These are phyloP conservation scores for Amanita jacksonii DNA, from an alignment of 768 basidiomycete genomes.

Conservation along the genomic window DNA sequence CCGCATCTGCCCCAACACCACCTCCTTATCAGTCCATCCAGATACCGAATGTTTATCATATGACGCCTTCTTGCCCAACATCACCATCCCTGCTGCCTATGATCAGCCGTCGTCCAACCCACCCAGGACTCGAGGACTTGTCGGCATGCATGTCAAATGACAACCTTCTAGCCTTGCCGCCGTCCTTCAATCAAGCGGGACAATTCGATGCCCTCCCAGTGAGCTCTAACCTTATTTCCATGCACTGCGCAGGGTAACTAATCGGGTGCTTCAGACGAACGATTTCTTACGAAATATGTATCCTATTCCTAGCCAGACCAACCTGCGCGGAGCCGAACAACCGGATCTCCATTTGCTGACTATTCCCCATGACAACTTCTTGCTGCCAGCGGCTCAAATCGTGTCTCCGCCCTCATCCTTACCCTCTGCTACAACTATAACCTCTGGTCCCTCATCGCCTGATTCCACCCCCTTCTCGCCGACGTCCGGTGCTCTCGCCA, in stretches of 20 bases:
- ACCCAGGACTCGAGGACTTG: slow-evolving; percentile 33
- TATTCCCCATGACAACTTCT: slow-evolving; percentile 27
- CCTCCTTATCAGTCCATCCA: slow-evolving; percentile 60
- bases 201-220: slow-evolving; percentile 41
- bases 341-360: slow-evolving; percentile 32
- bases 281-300: slow-evolving; percentile 45
- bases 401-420: slow-evolving; percentile 37
- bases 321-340: slow-evolving; percentile 10
- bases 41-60: slow-evolving; percentile 50
- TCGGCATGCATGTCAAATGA: slow-evolving; percentile 46
- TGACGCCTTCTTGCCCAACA: slow-evolving; percentile 49
- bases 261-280: slow-evolving; percentile 26
- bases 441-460: slow-evolving; percentile 45
- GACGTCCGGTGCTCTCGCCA: slow-evolving; percentile 20
- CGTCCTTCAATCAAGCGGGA: slow-evolving; percentile 23
- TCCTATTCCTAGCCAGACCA: slow-evolving; percentile 17
- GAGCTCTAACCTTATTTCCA: slow-evolving; percentile 10
- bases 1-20: slow-evolving; percentile 54
- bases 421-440: slow-evolving; percentile 28
- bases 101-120: slow-evolving; percentile 49
- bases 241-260: neutral
- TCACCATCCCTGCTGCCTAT: slow-evolving; percentile 50
- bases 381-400: slow-evolving; percentile 35
- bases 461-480: slow-evolving; percentile 43
- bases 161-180: slow-evolving; percentile 28